Evolutionary conservation across 177 flowering plant genomes (phyloP), one percentile per base, ranked within the genome.

Genomic region (Vitis hybrid): DNA sequence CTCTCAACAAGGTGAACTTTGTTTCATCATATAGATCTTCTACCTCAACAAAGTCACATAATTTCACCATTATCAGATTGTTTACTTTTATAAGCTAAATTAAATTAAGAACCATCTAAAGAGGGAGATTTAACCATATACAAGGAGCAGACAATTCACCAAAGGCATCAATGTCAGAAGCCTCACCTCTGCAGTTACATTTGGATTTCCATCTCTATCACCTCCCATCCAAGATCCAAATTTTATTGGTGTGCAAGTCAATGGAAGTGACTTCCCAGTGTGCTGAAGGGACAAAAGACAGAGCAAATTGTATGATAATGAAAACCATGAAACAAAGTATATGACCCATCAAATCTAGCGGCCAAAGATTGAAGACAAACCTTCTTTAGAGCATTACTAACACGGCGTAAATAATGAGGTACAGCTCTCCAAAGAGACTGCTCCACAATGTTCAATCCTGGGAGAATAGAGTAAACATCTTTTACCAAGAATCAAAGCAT

Each of bases 171-270:
- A 53, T 26, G 8, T 31, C 18, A 60, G 13, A 22, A 61, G 58
- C 59, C 81, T 82, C 64, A 92, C 97, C 85, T 89, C 89, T 73
- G 98, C 83, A 12, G 97, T 94, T 22, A 94, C 98, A 80, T 90
- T 94, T 19, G 98, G 98, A 80, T 94, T 94, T 77, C 98, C 98
- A 83, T 94, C 98, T 82, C 97, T 83, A 75, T 94, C 98, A 83
- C 97, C 98, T 62, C 97, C 98, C 98, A 94, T 94, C 98, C 98
- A 94, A 74, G 98, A 92, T 19, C 97, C 97, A 82, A 94, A 94
- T 76, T 81, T 92, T 70, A 94, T 90, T 13, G 97, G 97, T 6
- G 97, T 89, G 75, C 91, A 84, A 58, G 94, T 94, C 79, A 94
- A 80, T 52, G 98, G 98, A 81, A 94, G 97, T 45, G 97, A 84